Evolutionary conservation across 345 rosid species (phyloP).

Genomic region (Trapa bicornis): DNA sequence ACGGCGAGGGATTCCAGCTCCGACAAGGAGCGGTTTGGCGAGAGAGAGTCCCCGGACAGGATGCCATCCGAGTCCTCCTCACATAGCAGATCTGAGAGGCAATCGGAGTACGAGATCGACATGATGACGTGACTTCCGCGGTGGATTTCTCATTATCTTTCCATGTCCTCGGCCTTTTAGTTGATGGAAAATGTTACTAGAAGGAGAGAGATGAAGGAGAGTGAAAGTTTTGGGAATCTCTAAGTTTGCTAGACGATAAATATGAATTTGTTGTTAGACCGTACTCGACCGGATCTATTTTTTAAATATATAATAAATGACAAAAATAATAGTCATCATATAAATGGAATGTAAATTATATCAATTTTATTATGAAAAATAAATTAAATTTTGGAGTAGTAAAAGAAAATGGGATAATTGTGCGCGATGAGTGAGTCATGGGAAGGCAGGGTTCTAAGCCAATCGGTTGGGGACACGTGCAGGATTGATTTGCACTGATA

Average conservation of each 20-base stretch:
- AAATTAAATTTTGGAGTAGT: no score
- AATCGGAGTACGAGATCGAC: conserved; percentile 32
- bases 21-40: conserved; percentile 46
- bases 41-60: conserved; percentile 52
- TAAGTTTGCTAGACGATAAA: conserved; percentile 56
- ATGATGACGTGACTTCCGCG: conserved; percentile 12
- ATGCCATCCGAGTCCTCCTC: conserved; percentile 60
- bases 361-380: no score
- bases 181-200: background rate
- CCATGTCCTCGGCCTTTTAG: conserved; percentile 18
- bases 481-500: no score
- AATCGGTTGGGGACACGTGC: no score
- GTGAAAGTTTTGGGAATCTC: conserved; percentile 12
- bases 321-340: no score
- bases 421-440: no score
- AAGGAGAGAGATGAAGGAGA: background rate
- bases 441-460: no score
- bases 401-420: no score
- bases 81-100: conserved; percentile 53
- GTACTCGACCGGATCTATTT: background rate
- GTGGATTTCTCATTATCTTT: conserved; percentile 23
- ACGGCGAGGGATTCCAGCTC: conserved; percentile 40
- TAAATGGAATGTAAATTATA: no score
- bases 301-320: no score
- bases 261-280: conserved; percentile 21